These are phyloP conservation scores for Penicillium aurantiogriseum DNA, from an alignment of 2,329 filamentous ascomycete genomes.

Conservation along the genomic window DNA sequence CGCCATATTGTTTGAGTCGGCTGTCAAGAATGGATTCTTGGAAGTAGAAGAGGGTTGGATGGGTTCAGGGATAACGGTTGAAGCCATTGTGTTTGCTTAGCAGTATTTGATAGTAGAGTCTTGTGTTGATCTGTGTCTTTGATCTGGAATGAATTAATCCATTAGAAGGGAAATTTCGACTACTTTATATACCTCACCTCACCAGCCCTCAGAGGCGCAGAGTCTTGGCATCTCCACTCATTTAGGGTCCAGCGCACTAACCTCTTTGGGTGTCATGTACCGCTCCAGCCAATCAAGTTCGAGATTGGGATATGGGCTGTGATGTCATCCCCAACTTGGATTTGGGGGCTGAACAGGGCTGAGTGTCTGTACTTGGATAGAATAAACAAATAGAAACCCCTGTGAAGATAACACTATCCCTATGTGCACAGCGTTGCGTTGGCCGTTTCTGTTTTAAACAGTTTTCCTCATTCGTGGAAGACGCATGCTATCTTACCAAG, in stretches of 20 bases:
- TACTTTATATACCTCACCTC: constrained; percentile 2
- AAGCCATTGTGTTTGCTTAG: not conserved
- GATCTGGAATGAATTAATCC: not conserved
- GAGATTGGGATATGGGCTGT: not conserved
- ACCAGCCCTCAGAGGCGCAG: constrained; percentile 5
- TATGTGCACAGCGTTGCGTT: no score
- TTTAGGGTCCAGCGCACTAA: not conserved
- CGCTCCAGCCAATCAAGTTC: constrained; percentile 2
- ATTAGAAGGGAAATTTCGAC: not conserved
- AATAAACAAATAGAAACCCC: not conserved
- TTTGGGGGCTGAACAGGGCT: not conserved
- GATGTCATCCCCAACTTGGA: constrained; percentile 13
- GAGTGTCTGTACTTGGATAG: not conserved
- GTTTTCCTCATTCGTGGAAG: not conserved
- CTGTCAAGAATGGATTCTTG: not conserved
- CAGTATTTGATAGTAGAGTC: not conserved
- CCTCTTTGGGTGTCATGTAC: not conserved
- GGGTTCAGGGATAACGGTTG: not conserved
- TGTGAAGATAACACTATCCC: not conserved
- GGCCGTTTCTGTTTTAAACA: no score
- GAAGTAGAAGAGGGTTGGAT: not conserved
- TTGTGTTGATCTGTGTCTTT: not conserved
- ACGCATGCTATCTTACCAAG: not conserved
- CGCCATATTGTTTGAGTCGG: not conserved
- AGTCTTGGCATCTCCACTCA: not conserved